phyloP scores from a whole-genome alignment of 2,329 filamentous ascomycete species.

The Bipolaris cookei region DNA sequence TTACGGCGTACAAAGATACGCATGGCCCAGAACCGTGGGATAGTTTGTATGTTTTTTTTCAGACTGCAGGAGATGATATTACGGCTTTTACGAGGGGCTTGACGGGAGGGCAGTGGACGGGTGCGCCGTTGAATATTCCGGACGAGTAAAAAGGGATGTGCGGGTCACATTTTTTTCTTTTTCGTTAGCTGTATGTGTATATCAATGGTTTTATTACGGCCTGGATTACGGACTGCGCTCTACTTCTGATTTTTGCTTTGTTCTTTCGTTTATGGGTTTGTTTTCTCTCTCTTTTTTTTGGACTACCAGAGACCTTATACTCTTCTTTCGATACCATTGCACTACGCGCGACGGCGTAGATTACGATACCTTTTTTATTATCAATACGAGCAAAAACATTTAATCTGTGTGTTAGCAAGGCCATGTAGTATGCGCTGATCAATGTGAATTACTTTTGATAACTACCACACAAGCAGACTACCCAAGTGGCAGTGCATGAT shows the following conservation, averaged over 20 bases:
- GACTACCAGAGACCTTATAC: neutral
- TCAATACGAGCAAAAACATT: too few species aligned
- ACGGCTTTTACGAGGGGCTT: conserved; percentile 37
- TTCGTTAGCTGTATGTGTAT: neutral
- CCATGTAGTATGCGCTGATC: neutral
- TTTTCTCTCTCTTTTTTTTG: neutral
- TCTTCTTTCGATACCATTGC: neutral
- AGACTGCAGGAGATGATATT: conserved; percentile 39
- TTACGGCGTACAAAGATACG: conserved; percentile 43
- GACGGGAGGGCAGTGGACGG: conserved; percentile 38
- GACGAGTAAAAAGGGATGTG: conserved; percentile 15
- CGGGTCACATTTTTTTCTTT: too few species aligned
- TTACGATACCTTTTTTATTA: too few species aligned
- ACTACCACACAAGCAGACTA: neutral
- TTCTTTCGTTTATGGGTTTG: too few species aligned
- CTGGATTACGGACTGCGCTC: too few species aligned
- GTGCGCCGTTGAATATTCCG: conserved; percentile 34
- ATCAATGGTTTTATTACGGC: neutral
- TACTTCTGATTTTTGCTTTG: too few species aligned
- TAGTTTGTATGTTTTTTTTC: conserved; percentile 45
- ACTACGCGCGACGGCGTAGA: neutral
- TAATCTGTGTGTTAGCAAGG: too few species aligned
- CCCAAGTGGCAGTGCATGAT: neutral
- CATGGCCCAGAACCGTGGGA: conserved; percentile 25
- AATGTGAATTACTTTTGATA: neutral